Base-by-base conservation (phyloP, 83 land plant genomes). In the Diphasiastrum complanatum region DNA sequence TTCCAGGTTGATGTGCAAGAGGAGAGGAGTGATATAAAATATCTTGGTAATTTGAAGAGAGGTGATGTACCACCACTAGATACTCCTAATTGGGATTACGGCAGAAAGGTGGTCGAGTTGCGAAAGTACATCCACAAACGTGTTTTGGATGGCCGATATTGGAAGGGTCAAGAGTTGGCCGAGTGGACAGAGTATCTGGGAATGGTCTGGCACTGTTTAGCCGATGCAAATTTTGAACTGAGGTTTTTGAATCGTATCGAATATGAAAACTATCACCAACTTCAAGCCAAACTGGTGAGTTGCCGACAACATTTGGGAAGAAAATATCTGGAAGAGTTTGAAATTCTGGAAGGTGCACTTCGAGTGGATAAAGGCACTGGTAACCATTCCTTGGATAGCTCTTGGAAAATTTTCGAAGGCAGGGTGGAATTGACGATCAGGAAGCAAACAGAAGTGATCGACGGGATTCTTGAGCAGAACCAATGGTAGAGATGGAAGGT, bases 201-300 rank as follows among this genome's bases (percentile, higher is more conserved):
- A 19, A 6, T 53, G 45, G 68, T 65, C 20, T 34, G 68, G 68
- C 30, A 65, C 4, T 51, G 68, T 25, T 52, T 65, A 35, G 12
- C 2, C 23, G 29, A 10, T 11, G 24, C 64, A 18, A 23, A 65
- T 40, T 65, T 65, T 34, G 64, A 65, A 29, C 23, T 65, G 27
- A 53, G 68, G 8, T 65, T 65, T 40, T 20, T 5, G 16, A 12
- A 19, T 19, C 11, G 16, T 2, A 53, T 65, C 1, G 63, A 65
- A 19, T 36, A 53, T 34, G 41, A 12, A 24, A 18, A 22, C 12
- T 65, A 65, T 22, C 16, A 52, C 16, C 33, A 26, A 18, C 63
- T 65, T 12, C 64, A 23, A 33, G 30, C 45, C n/a, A 53, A 2
- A 14, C 25, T 53, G 0, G 11, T 3, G 25, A n/a, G 5, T 14